A percentile compares a stretch with the other conserved stretches of the same genome.
Evolutionary conservation across 2,329 filamentous ascomycete genomes (phyloP).

Genomic region (Geosmithia putterillii): DNA sequence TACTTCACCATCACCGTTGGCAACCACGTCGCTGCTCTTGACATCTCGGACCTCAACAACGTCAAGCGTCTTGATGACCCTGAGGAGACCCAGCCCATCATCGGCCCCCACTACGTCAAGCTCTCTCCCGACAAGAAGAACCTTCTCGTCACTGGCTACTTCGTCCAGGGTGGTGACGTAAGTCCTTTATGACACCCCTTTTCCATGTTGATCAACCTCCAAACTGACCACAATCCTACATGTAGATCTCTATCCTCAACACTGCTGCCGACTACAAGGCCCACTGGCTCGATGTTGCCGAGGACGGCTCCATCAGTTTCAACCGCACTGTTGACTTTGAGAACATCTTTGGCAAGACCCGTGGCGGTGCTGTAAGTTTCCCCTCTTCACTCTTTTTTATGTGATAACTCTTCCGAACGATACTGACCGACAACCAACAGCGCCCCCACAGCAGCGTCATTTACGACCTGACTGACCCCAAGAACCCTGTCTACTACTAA

Average conservation of each 20-base stretch:
- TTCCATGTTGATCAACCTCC: not conserved
- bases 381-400: not conserved
- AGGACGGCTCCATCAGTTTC: conserved; percentile 42
- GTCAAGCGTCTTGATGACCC: conserved; percentile 50
- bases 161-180: conserved; percentile 46
- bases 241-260: conserved; percentile 42
- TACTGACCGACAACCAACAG: conserved; percentile 3
- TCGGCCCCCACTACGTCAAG: conserved; percentile 53
- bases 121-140: conserved; percentile 53
- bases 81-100: conserved; percentile 42
- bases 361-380: conserved; percentile 33
- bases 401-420: not conserved
- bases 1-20: conserved; percentile 49
- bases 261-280: conserved; percentile 50
- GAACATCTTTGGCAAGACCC: conserved; percentile 29
- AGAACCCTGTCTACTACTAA: conserved; percentile 36
- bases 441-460: conserved; percentile 44
- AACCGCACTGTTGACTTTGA: conserved; percentile 48
- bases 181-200: not conserved
- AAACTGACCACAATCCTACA: conserved; percentile 4
- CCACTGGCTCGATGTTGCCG: conserved; percentile 45
- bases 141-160: conserved; percentile 52
- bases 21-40: conserved; percentile 49
- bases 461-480: conserved; percentile 42
- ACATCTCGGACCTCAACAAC: conserved; percentile 48